A percentile compares a stretch with the other conserved stretches of the same genome.
Conservation (phyloP, 805 yeast genomes). For the Saturnispora besseyi region DNA sequence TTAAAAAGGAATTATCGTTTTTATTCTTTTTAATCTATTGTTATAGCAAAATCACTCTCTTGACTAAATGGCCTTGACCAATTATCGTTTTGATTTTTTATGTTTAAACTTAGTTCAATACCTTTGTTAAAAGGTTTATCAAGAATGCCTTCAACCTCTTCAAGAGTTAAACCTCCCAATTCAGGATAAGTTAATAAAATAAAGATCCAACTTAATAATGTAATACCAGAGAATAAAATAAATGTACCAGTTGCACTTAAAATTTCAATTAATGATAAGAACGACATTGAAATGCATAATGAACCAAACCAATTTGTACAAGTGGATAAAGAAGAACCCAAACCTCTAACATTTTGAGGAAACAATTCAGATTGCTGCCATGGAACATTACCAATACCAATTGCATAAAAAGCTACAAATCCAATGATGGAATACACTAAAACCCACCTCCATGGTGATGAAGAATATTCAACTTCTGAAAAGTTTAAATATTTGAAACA, state of each 20-base stretch:
- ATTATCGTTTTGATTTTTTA: background rate
- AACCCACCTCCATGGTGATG: constrained; percentile 70
- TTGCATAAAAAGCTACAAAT: constrained; percentile 83
- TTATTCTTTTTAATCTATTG: background rate
- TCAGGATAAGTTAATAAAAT: constrained; percentile 87
- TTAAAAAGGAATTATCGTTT: background rate
- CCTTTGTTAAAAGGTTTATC: background rate
- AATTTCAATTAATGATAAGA: constrained; percentile 84
- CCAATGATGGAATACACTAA: constrained; percentile 77
- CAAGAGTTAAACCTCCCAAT: constrained; percentile 79
- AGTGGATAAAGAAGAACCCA: constrained; percentile 85
- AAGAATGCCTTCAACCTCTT: constrained; percentile 78
- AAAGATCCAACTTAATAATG: constrained; percentile 61
- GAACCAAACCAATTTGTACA: constrained; percentile 96
- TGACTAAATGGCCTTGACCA: background rate
- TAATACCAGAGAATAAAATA: constrained; percentile 77
- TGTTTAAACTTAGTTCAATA: background rate
- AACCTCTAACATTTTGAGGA: constrained; percentile 86
- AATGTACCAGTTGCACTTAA: constrained; percentile 95
- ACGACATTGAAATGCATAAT: constrained; percentile 79
- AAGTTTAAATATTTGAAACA: constrained; percentile 56
- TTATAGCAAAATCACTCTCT: background rate
- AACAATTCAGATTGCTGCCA: constrained; percentile 97
- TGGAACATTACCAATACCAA: constrained; percentile 95
- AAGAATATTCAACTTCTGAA: constrained; percentile 57